Evolutionary conservation across 2,329 filamentous ascomycete genomes (phyloP).

Genomic region (Penicillium sp.): DNA sequence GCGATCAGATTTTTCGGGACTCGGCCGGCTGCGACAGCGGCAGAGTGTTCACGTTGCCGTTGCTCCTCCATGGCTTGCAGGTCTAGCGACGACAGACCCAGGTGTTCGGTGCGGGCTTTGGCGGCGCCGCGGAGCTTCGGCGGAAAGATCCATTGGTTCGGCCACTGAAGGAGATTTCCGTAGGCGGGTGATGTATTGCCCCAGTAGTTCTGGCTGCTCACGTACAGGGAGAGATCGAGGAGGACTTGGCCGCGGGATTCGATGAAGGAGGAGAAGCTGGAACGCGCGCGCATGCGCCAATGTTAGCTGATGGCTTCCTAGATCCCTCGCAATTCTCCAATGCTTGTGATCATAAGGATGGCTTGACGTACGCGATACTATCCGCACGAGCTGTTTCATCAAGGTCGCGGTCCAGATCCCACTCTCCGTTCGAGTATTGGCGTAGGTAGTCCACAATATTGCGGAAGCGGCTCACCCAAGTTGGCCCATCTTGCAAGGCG

Average conservation of each 20-base stretch:
- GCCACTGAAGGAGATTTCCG: conserved; percentile 77
- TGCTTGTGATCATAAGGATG: too few relatives aligned
- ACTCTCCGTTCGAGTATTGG: conserved; percentile 49
- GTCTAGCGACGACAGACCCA: conserved; percentile 69
- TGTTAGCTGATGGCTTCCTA: conserved; percentile 2
- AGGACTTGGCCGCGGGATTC: conserved; percentile 73
- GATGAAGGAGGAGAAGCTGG: conserved; percentile 65
- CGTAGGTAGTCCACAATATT: conserved; percentile 57
- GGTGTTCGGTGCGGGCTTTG: conserved; percentile 66
- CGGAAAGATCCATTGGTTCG: conserved; percentile 84
- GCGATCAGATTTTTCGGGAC: conserved; percentile 54
- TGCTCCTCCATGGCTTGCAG: conserved; percentile 53
- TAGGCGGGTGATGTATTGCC: conserved; percentile 76
- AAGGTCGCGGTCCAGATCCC: conserved; percentile 51
- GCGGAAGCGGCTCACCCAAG: conserved; percentile 55
- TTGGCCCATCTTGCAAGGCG: conserved; percentile 56
- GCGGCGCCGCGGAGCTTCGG: conserved; percentile 71
- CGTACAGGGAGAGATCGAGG: conserved; percentile 84
- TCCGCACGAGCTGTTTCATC: conserved; percentile 49
- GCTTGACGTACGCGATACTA: conserved; percentile 48
- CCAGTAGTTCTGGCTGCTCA: conserved; percentile 85
- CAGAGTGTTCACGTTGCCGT: conserved; percentile 40
- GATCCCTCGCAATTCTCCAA: too few relatives aligned
- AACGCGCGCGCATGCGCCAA: not conserved
- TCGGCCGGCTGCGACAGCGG: conserved; percentile 41